These are phyloP conservation scores for Sugiyamaella sp. DNA, from an alignment of 1,139 yeast genomes.

Conservation along the genomic window DNA sequence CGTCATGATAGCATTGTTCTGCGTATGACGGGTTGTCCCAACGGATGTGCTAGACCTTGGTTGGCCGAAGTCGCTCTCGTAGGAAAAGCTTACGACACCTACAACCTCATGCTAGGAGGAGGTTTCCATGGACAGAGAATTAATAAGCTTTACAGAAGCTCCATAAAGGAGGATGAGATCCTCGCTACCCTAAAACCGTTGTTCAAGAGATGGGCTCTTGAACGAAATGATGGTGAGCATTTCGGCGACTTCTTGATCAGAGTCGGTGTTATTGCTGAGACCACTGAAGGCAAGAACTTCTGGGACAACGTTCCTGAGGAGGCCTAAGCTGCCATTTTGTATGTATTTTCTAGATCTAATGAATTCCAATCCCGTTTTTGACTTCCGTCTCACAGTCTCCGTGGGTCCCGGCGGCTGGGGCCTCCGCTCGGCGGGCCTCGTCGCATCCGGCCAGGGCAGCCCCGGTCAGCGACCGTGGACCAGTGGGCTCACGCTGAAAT, in stretches of 20 bases:
- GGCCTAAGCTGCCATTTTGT: conserved; percentile 41
- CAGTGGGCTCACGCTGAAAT: too few species aligned
- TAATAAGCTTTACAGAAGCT: conserved; percentile 86
- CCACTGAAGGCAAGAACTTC: conserved; percentile 89
- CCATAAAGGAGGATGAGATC: conserved; percentile 89
- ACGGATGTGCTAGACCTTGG: conserved; percentile 99
- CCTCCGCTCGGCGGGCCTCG: too few species aligned
- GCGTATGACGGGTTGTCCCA: conserved; percentile 99
- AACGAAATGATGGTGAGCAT: conserved; percentile 87
- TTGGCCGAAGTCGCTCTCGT: conserved; percentile 93
- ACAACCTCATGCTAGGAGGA: conserved; percentile 94
- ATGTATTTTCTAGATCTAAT: conserved; percentile 9
- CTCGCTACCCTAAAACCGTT: conserved; percentile 75
- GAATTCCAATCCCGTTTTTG: too few species aligned
- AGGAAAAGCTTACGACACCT: conserved; percentile 93
- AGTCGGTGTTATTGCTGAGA: conserved; percentile 82
- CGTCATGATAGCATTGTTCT: conserved; percentile 93
- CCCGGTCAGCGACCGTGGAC: too few species aligned
- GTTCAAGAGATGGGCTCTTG: conserved; percentile 93
- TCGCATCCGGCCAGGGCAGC: too few species aligned
- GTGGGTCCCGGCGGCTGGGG: too few species aligned
- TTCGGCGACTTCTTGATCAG: conserved; percentile 94
- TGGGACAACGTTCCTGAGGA: conserved; percentile 89
- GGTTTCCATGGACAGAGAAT: conserved; percentile 93
- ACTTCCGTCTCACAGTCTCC: too few species aligned